Evolutionary conservation across 202 grass and related monocot genomes (phyloP).

Genomic region (Tripidium arundinaceum): DNA sequence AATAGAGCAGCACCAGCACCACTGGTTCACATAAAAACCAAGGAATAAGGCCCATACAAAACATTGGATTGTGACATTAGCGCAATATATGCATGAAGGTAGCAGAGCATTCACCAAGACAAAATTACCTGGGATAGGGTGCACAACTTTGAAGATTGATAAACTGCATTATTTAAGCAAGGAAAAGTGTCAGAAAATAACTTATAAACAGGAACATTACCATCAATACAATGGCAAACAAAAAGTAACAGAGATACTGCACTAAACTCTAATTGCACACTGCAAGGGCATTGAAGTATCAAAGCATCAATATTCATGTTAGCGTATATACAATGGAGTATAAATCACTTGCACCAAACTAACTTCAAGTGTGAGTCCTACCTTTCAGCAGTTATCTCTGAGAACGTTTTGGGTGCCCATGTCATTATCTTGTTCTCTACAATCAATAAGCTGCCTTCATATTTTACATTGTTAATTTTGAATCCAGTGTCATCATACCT

Average conservation of each 20-base stretch:
- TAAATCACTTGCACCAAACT: not conserved
- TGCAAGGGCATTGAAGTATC: not conserved
- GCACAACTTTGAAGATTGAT: constrained; percentile 74
- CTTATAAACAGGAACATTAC: not conserved
- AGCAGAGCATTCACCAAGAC: not conserved
- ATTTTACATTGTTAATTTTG: constrained; percentile 75
- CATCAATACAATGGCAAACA: not conserved
- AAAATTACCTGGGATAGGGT: constrained; percentile 69
- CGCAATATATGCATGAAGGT: not conserved
- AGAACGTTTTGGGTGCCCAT: constrained; percentile 71
- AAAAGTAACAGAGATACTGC: not conserved
- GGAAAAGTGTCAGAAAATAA: not conserved
- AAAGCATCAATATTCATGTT: not conserved
- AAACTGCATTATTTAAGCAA: constrained; percentile 52
- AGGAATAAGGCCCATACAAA: not conserved
- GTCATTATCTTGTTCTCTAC: constrained; percentile 89
- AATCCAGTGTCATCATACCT: constrained; percentile 91
- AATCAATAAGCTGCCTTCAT: constrained; percentile 82
- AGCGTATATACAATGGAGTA: not conserved
- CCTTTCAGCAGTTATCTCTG: constrained; percentile 85
- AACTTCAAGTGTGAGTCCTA: constrained; percentile 16
- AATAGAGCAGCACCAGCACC: not conserved
- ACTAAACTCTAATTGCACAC: not conserved
- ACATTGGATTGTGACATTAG: not conserved
- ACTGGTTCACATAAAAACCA: not conserved